phyloP scores from a whole-genome alignment of 2,329 filamentous ascomycete genomes.

The Coniochaeta prunicola region DNA sequence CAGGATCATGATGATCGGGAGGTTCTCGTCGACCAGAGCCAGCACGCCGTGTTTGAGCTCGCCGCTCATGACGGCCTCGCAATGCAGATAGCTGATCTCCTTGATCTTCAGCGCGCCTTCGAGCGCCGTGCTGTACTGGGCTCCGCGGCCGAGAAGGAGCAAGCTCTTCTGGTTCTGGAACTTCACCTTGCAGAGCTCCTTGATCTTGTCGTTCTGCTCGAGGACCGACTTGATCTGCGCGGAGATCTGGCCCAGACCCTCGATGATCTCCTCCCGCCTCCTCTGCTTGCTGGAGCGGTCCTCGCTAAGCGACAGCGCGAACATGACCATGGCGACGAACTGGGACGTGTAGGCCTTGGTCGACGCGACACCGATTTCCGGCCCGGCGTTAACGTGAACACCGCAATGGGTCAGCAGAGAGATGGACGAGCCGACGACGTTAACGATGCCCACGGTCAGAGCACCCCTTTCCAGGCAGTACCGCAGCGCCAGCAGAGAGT shows the following conservation, averaged over 20 bases:
- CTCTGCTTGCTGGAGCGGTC: conserved; percentile 92
- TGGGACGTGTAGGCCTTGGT: conserved; percentile 99
- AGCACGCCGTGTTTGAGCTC: conserved; percentile 98
- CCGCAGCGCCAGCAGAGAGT: conserved; percentile 91
- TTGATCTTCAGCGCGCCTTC: conserved; percentile 99
- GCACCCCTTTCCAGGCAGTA: conserved; percentile 98
- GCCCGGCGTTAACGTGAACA: conserved; percentile 98
- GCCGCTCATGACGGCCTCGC: conserved; percentile 99
- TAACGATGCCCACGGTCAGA: conserved; percentile 95
- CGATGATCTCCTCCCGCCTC: conserved; percentile 92
- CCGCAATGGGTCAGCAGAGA: conserved; percentile 98
- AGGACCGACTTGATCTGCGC: conserved; percentile 89
- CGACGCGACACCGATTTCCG: conserved; percentile 96
- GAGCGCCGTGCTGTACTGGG: conserved; percentile 93
- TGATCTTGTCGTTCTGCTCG: conserved; percentile 87
- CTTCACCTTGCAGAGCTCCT: conserved; percentile 82
- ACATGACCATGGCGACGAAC: conserved; percentile 99
- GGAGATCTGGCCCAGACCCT: conserved; percentile 80
- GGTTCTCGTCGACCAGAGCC: conserved; percentile 93
- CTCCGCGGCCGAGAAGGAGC: conserved; percentile 85
- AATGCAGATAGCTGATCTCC: conserved; percentile 99
- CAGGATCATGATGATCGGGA: conserved; percentile 99
- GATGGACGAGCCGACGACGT: conserved; percentile 97
- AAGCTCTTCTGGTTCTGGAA: conserved; percentile 98
- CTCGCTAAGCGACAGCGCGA: conserved; percentile 90